Conservation (phyloP, 1,139 yeast species). For the Candida albicans region DNA sequence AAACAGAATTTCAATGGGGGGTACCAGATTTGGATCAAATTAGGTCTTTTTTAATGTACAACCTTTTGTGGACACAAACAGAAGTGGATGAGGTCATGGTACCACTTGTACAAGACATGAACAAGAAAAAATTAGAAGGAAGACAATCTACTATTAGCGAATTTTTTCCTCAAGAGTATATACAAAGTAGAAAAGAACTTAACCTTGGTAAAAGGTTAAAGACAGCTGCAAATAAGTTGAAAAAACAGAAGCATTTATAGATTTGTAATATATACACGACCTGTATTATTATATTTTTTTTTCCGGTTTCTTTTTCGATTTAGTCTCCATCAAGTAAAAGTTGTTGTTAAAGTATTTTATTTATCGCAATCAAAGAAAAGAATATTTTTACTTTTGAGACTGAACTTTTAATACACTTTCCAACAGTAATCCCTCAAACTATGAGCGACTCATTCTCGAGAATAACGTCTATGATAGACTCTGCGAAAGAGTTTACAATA, state of each 20-base stretch:
- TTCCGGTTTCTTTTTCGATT: not conserved
- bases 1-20: slow-evolving; percentile 85
- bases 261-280: not conserved
- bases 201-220: slow-evolving; percentile 59
- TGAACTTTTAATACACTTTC: no score
- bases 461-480: slow-evolving; percentile 58
- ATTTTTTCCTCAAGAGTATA: slow-evolving; percentile 55
- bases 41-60: slow-evolving; percentile 63
- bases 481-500: slow-evolving; percentile 75
- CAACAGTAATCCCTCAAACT: not conserved
- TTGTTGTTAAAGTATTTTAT: not conserved
- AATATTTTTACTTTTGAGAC: not conserved
- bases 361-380: not conserved
- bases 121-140: slow-evolving; percentile 55
- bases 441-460: slow-evolving; percentile 47
- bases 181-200: slow-evolving; percentile 44
- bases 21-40: slow-evolving; percentile 80
- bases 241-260: slow-evolving; percentile 19
- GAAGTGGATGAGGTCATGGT: slow-evolving; percentile 80
- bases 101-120: slow-evolving; percentile 84
- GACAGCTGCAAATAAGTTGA: slow-evolving; percentile 55
- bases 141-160: slow-evolving; percentile 58
- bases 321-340: not conserved
- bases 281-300: slow-evolving; percentile 1
- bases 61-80: slow-evolving; percentile 81